Base-by-base conservation (phyloP, 495 filamentous ascomycete species). In the Penicillium canariense region DNA sequence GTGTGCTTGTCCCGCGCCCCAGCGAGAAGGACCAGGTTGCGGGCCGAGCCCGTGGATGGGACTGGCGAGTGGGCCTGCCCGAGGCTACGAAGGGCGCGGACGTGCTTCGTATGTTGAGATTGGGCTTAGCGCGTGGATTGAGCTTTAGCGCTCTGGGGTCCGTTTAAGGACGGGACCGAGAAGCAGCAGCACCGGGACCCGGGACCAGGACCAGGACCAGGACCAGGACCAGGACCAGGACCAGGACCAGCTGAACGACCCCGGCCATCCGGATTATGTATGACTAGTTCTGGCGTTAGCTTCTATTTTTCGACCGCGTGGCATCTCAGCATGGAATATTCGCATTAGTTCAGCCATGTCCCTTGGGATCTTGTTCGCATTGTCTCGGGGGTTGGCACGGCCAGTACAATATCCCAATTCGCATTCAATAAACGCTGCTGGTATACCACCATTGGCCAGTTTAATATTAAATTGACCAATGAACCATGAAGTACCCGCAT, bases 41-140 rank as follows among this genome's bases (percentile, higher is more conserved):
- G 26, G 49, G 44, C 18, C 53, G 54, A 15, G 69, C 71, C 51
- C 75, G 89, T 47, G 87, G 86, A 0, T 96, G 91, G 91, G 91
- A 97, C 71, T 97, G 91, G 91, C 73, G 91, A 56, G 75, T 71
- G 5, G 82, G 81, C 10, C 67, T 93, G 47, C 63, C 73, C 11
- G 81, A 80, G 39, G 72, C 75, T 26, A 78, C 76, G 10, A 82
- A 61, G 48, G 88, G 83, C 0, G 74, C 80, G 59, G 87, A 92
- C 61, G 73, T 96, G 1, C 70, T 96, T 34, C 71, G 77, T 50
- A 76, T 88, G 61, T 60, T 96, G 74, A 80, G 91, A 62, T 63
- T 88, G 52, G 88, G 87, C 20, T 62, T 96, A 62, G 87, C 89
- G 12, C 81, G 78, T 60, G 89, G 70, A n/a, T 62, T 77, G 68